Conservation (phyloP, 495 filamentous ascomycete genomes). For the Hypoxylon trugodes region DNA sequence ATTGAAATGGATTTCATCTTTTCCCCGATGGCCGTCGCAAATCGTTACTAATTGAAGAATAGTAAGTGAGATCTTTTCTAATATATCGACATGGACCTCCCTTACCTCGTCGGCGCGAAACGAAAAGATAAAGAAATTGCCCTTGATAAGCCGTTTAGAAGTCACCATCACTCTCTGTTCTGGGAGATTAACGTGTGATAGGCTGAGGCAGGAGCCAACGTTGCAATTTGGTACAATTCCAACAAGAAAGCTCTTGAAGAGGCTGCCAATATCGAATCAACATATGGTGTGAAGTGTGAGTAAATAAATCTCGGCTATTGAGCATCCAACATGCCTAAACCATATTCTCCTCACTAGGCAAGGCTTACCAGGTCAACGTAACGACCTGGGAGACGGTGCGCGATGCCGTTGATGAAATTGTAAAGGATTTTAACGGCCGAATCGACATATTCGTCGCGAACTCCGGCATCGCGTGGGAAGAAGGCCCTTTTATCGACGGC, state of each 20-base stretch:
- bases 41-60: conserved; percentile 5
- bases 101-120: background rate
- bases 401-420: conserved; percentile 62
- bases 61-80: conserved; percentile 26
- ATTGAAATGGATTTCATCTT: background rate
- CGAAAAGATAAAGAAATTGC: background rate
- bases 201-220: conserved; percentile 87
- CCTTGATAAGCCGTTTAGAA: background rate
- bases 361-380: conserved; percentile 78
- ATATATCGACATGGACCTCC: background rate
- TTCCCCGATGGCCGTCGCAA: background rate
- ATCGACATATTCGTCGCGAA: conserved; percentile 86
- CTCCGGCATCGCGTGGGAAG: conserved; percentile 77
- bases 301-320: background rate
- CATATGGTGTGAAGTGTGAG: conserved; percentile 83
- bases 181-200: conserved; percentile 6
- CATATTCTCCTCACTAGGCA: conserved; percentile 58
- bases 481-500: conserved; percentile 73
- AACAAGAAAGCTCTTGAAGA: conserved; percentile 74
- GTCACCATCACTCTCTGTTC: conserved; percentile 32
- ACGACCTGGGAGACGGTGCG: conserved; percentile 66
- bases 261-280: conserved; percentile 76
- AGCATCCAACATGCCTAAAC: conserved; percentile 3
- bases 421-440: conserved; percentile 75
- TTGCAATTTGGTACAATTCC: conserved; percentile 86